Percentiles rank a stretch among this genome's conserved stretches.
Evolutionary conservation across 345 rosid genomes (phyloP).

Genomic region (Clausena lansium): DNA sequence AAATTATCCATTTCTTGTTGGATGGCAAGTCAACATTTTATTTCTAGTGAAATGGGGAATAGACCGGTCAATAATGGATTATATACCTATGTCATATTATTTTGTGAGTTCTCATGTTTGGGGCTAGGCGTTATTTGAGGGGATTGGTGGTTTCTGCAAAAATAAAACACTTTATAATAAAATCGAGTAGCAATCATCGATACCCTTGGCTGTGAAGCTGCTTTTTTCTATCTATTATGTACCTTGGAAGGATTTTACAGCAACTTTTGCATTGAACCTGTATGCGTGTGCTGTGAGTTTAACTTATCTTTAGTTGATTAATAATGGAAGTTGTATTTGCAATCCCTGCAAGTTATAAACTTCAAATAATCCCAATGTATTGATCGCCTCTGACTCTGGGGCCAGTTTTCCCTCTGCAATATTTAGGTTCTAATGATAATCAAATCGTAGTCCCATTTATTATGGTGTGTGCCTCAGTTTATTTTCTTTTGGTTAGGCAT

Average conservation of each 20-base stretch:
- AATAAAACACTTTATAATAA: background rate
- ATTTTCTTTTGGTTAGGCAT: slow-evolving; percentile 51
- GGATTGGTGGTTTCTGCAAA: background rate
- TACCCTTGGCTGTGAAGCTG: background rate
- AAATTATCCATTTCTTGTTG: background rate
- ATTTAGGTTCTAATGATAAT: background rate
- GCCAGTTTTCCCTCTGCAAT: background rate
- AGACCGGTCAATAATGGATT: background rate
- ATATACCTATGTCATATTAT: background rate
- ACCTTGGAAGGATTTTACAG: background rate
- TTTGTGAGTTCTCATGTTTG: background rate
- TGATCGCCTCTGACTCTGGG: background rate
- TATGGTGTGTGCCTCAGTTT: background rate
- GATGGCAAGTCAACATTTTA: background rate
- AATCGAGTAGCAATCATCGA: background rate
- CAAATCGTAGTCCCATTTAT: background rate
- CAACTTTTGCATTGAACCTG: background rate
- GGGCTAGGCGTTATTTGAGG: background rate
- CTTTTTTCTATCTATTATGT: background rate
- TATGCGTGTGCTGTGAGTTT: background rate
- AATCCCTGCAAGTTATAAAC: background rate
- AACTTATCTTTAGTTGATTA: background rate
- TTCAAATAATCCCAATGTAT: background rate
- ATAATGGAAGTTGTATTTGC: background rate
- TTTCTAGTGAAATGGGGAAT: background rate